Conservation (phyloP, 805 yeast genomes). For the Candida chauliodis region DNA sequence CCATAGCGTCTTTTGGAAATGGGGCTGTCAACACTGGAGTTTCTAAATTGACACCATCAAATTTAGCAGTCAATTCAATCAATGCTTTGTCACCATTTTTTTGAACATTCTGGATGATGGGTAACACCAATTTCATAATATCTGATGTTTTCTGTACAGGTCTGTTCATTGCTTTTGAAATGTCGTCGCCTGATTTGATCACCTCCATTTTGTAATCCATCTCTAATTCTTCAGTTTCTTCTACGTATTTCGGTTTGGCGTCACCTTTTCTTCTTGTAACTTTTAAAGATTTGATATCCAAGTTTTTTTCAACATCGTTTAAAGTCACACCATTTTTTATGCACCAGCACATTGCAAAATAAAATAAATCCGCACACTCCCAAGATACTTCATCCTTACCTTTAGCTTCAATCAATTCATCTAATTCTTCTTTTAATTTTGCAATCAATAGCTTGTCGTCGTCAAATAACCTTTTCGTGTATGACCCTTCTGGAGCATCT, state of each 20-base stretch:
- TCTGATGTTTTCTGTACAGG: slow-evolving; percentile 95
- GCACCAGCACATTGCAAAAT: slow-evolving; percentile 53
- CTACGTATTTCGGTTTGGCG: slow-evolving; percentile 77
- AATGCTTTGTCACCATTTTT: slow-evolving; percentile 81
- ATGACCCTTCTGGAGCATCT: slow-evolving; percentile 89
- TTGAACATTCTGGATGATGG: slow-evolving; percentile 79
- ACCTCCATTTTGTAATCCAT: slow-evolving; percentile 50
- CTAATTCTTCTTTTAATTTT: slow-evolving; percentile 93
- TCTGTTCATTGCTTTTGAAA: slow-evolving; percentile 69
- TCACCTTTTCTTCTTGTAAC: slow-evolving; percentile 94
- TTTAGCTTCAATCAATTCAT: slow-evolving; percentile 84
- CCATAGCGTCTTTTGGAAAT: slow-evolving; percentile 73
- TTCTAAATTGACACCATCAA: slow-evolving; percentile 74
- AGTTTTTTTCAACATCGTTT: slow-evolving; percentile 77
- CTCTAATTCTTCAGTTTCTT: slow-evolving; percentile 11
- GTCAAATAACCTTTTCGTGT: slow-evolving; percentile 81
- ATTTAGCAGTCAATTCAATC: slow-evolving; percentile 84
- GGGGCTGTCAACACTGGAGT: slow-evolving; percentile 85
- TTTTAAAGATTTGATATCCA: slow-evolving; percentile 79
- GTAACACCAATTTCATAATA: slow-evolving; percentile 88
- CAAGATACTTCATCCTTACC: slow-evolving; percentile 57
- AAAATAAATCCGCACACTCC: slow-evolving; percentile 92
- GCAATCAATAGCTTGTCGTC: slow-evolving; percentile 77
- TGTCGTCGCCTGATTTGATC: slow-evolving; percentile 39
- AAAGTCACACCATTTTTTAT: slow-evolving; percentile 72